phyloP scores from a whole-genome alignment of 805 yeast species.

The Candida maesae region DNA sequence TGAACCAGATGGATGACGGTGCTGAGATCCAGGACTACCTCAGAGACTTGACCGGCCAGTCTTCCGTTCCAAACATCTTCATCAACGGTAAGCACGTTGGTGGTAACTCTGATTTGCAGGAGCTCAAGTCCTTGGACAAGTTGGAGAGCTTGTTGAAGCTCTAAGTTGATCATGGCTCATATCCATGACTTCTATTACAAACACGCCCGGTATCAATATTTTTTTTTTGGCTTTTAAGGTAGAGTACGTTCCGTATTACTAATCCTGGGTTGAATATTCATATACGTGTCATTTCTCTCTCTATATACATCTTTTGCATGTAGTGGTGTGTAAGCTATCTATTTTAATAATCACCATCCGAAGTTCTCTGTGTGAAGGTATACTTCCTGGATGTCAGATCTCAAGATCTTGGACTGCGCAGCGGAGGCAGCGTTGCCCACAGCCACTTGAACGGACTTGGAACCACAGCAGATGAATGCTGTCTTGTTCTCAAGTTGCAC shows the following conservation, averaged over 20 bases:
- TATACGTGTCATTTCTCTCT: too few relatives aligned
- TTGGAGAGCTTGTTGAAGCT: conserved; percentile 40
- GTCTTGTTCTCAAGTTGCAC: conserved; percentile 28
- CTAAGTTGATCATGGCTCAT: conserved; percentile 5
- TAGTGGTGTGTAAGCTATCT: too few relatives aligned
- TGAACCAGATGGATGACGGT: conserved; percentile 64
- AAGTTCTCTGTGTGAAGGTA: conserved; percentile 50
- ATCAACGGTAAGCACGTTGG: conserved; percentile 92
- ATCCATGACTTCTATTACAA: neutral
- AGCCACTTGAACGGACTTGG: conserved; percentile 35
- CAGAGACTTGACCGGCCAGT: conserved; percentile 75
- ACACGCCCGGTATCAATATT: too few relatives aligned
- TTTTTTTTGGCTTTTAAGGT: too few relatives aligned
- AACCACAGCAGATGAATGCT: conserved; percentile 44
- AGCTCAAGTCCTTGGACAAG: conserved; percentile 57
- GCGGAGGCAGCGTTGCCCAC: conserved; percentile 39
- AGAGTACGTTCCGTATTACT: too few relatives aligned
- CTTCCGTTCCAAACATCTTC: conserved; percentile 90
- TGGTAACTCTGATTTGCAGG: conserved; percentile 87
- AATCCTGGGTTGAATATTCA: too few relatives aligned
- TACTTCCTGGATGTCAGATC: conserved; percentile 36
- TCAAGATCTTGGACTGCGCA: conserved; percentile 34
- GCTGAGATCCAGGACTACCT: conserved; percentile 78
- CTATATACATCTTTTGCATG: too few relatives aligned
- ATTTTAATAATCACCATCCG: conserved; percentile 40